phyloP scores from a whole-genome alignment of 441 rosid species.

The Eutrema salsugineum region DNA sequence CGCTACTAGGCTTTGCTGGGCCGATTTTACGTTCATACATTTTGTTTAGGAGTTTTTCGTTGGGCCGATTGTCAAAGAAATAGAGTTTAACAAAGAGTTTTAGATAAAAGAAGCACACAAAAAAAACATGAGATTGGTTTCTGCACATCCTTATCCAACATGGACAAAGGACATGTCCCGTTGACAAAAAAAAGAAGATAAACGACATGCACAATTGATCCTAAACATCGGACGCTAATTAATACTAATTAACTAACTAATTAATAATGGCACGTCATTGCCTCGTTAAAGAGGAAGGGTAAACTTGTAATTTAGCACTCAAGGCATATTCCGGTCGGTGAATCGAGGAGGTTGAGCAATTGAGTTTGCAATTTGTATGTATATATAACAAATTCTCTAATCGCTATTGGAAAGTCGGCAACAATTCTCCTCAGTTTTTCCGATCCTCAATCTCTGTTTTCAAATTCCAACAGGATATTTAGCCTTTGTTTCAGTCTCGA shows the following conservation, averaged over 20 bases:
- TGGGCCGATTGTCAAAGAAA: not conserved
- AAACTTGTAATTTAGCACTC: not conserved
- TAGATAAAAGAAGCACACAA: not conserved
- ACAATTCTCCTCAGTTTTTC: not conserved
- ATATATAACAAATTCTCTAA: not conserved
- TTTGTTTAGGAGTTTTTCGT: not conserved
- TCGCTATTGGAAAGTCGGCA: not conserved
- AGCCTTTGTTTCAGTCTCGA: not conserved
- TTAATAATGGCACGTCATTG: not conserved
- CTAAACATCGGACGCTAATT: not conserved
- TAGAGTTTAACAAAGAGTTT: not conserved
- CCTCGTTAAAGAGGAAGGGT: not conserved
- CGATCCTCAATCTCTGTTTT: not conserved
- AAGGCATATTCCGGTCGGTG: constrained; percentile 34
- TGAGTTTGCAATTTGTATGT: not conserved
- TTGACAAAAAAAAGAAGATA: too few relatives aligned
- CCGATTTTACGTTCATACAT: not conserved
- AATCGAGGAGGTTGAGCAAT: constrained; percentile 23
- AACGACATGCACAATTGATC: constrained; percentile 9
- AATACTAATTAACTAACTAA: not conserved
- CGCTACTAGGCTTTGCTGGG: not conserved
- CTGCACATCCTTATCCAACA: not conserved
- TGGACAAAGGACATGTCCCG: too few relatives aligned
- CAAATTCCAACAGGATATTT: not conserved
- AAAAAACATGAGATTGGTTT: not conserved